These are phyloP conservation scores for Abeoforma whisleri DNA, from an alignment of 78 protist genomes.

Conservation along the genomic window DNA sequence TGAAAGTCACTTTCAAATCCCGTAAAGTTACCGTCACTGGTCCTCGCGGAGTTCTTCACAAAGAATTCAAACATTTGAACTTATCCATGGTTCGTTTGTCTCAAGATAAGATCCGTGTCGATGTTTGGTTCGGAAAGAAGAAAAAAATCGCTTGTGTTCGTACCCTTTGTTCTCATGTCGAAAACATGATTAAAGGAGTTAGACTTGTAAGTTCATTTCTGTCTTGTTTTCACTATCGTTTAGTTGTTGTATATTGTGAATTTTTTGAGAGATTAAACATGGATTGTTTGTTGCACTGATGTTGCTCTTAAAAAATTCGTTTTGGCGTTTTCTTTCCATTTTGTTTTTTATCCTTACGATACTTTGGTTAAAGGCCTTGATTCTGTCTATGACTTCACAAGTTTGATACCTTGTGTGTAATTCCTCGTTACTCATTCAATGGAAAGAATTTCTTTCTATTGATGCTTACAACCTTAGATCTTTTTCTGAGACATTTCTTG, in stretches of 20 bases:
- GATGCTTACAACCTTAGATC: too few relatives aligned
- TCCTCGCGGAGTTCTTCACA: slow-evolving; percentile 82
- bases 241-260: neutral
- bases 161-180: slow-evolving; percentile 78
- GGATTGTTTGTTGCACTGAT: neutral
- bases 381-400: too few relatives aligned
- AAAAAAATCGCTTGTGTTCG: slow-evolving; percentile 80
- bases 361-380: too few relatives aligned
- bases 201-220: slow-evolving; percentile 52
- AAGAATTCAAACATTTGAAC: slow-evolving; percentile 72
- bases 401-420: too few relatives aligned
- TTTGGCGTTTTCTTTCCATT: too few relatives aligned
- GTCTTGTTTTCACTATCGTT: neutral
- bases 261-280: too few relatives aligned
- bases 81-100: slow-evolving; percentile 58
- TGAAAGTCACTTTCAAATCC: slow-evolving; percentile 52
- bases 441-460: too few relatives aligned
- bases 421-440: too few relatives aligned
- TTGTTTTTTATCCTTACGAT: too few relatives aligned
- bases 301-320: neutral
- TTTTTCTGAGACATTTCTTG: too few relatives aligned
- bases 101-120: slow-evolving; percentile 26
- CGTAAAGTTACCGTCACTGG: slow-evolving; percentile 84
- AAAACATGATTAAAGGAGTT: slow-evolving; percentile 97
- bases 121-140: slow-evolving; percentile 76